These are phyloP conservation scores for Kodamaea neixiangensis DNA, from an alignment of 805 yeast species.

Conservation along the genomic window DNA sequence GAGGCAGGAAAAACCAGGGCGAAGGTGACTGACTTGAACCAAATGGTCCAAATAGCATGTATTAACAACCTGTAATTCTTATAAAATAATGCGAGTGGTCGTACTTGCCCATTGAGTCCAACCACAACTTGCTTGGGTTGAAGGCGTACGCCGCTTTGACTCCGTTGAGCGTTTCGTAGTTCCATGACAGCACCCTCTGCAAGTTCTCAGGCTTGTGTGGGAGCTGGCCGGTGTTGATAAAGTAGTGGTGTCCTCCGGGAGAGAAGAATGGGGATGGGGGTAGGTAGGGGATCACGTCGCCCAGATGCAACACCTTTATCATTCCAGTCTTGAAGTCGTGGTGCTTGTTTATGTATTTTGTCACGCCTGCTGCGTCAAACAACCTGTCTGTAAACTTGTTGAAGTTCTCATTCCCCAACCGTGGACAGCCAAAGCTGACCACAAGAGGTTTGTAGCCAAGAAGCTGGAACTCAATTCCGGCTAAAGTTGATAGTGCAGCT, in stretches of 20 bases:
- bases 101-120: slow-evolving; percentile 23
- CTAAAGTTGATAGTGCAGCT: slow-evolving; percentile 65
- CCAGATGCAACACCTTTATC: slow-evolving; percentile 57
- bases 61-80: slow-evolving; percentile 31
- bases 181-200: slow-evolving; percentile 5
- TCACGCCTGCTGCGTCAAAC: slow-evolving; percentile 41
- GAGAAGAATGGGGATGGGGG: slow-evolving; percentile 51
- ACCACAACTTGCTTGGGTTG: slow-evolving; percentile 19
- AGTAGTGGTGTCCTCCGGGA: slow-evolving; percentile 56
- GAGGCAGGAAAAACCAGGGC: slow-evolving; percentile 53
- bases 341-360: slow-evolving; percentile 18
- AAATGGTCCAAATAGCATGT: slow-evolving; percentile 5
- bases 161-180: neutral
- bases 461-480: slow-evolving; percentile 61
- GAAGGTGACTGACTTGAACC: slow-evolving; percentile 34
- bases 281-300: slow-evolving; percentile 58
- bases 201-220: slow-evolving; percentile 32
- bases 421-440: slow-evolving; percentile 64
- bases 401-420: slow-evolving; percentile 56
- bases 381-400: slow-evolving; percentile 52
- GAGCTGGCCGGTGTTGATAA: slow-evolving; percentile 38
- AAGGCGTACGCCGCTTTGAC: neutral
- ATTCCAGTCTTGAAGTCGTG: slow-evolving; percentile 39
- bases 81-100: slow-evolving; percentile 36
- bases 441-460: slow-evolving; percentile 57